Evolutionary conservation across 2,329 filamentous ascomycete species (phyloP), one percentile per base, ranked within the genome.

Genomic region (Herpotrichia juniperi): DNA sequence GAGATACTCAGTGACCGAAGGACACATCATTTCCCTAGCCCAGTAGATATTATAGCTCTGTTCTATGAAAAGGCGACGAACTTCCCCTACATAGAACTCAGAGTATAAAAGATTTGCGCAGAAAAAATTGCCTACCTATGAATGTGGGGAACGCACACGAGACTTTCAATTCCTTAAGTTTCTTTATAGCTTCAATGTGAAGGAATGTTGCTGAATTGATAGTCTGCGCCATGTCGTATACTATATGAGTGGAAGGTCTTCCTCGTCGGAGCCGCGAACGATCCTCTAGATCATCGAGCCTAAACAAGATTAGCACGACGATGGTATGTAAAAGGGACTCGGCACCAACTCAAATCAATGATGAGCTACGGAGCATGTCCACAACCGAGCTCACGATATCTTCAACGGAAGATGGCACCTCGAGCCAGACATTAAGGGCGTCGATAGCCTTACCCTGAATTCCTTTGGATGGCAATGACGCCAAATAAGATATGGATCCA

Each of bases 171-270:
- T n/a, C n/a, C n/a, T n/a, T n/a, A n/a, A n/a, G n/a, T n/a, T n/a
- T n/a, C n/a, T 31, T 31, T 9, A 31, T 31, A 9, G n/a, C 28
- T 8, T 31, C n/a, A n/a, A 31, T 31, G 28, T 31, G n/a, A 9
- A 31, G 28, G 28, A 31, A 31, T 31, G 28, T 93, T 59, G 89
- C 89, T 44, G 85, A 87, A 74, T 94, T 94, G 75, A 94, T 93
- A 43, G 90, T 93, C 74, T 94, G 90, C 4, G 90, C 85, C 2
- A 87, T 85, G 54, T 91, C 90, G 66, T 91, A 96, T 61, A 94
- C 89, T 67, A 79, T 83, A 73, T 96, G 89, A 4, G 90, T 88
- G 9, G 91, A 89, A 14, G 90, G 90, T 30, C 88, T 79, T 22
- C 91, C 90, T 19, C 91, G 82, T 19, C 90, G 85, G 12, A 57